Percentiles rank a stretch among this genome's conserved stretches.
Conservation (phyloP, 306 rosid genomes). For the Gastrolobium villosum region DNA sequence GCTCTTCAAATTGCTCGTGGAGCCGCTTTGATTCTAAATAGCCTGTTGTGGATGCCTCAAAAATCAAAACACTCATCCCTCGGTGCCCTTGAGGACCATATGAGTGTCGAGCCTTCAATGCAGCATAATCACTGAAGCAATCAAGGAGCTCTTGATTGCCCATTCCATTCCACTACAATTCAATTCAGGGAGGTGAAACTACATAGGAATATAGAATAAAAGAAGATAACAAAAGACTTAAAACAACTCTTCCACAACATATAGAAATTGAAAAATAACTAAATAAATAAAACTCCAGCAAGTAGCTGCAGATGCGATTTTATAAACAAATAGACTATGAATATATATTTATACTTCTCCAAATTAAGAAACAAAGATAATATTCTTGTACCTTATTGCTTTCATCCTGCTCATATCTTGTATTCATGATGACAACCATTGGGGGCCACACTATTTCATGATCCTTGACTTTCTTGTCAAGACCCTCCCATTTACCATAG, state of each 20-base stretch:
- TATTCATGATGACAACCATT: constrained; percentile 61
- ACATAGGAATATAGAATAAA: neutral
- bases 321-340: neutral
- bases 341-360: neutral
- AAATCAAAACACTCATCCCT: constrained; percentile 58
- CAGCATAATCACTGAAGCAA: constrained; percentile 56
- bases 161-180: constrained; percentile 65
- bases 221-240: constrained; percentile 13
- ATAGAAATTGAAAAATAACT: neutral
- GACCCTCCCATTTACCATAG: constrained; percentile 61
- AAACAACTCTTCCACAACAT: neutral
- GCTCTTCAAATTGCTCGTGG: constrained; percentile 61
- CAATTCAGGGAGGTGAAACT: constrained; percentile 35
- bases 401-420: constrained; percentile 56
- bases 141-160: constrained; percentile 64
- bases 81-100: constrained; percentile 65
- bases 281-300: neutral
- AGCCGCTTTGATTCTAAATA: constrained; percentile 57
- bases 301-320: neutral
- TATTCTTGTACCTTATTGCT: constrained; percentile 42
- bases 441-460: constrained; percentile 77
- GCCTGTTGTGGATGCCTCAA: constrained; percentile 55
- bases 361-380: constrained; percentile 32
- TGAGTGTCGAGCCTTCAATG: constrained; percentile 61
- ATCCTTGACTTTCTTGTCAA: constrained; percentile 56